Evolutionary conservation across 345 rosid genomes (phyloP).

Genomic region (Gossypium raimondii): DNA sequence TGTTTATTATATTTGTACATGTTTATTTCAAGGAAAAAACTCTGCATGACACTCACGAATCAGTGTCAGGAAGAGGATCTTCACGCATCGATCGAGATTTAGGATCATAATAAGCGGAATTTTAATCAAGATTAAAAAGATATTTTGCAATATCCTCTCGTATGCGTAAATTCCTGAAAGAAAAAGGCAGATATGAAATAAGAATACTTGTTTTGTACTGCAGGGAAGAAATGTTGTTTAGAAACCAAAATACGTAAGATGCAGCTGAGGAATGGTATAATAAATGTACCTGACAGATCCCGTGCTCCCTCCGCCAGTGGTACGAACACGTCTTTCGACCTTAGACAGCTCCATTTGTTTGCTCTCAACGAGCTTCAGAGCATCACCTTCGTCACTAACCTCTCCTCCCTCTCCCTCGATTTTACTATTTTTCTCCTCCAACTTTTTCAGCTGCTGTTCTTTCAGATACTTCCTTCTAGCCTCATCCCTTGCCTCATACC

Average conservation of each 20-base stretch:
- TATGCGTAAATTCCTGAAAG: conserved; percentile 60
- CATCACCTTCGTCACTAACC: conserved; percentile 65
- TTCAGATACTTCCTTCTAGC: conserved; percentile 67
- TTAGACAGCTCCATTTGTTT: conserved; percentile 93
- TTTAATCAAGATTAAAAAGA: conserved; percentile 63
- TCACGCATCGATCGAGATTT: conserved; percentile 77
- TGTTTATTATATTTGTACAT: too few species aligned
- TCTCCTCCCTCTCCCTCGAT: conserved; percentile 35
- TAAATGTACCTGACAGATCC: conserved; percentile 75
- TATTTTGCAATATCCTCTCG: conserved; percentile 78
- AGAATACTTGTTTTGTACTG: conserved; percentile 6
- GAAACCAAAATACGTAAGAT: neutral
- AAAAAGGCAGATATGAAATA: neutral
- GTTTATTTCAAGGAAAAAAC: neutral
- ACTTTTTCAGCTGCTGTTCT: conserved; percentile 73
- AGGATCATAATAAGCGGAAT: conserved; percentile 76
- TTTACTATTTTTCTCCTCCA: conserved; percentile 69
- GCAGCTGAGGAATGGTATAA: neutral
- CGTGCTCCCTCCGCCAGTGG: conserved; percentile 96
- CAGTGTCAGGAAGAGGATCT: conserved; percentile 79
- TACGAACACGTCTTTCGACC: conserved; percentile 97
- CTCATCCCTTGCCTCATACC: conserved; percentile 73
- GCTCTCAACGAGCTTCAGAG: conserved; percentile 72
- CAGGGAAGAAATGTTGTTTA: conserved; percentile 7
- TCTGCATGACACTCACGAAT: conserved; percentile 40